Evolutionary conservation across 148 eudicot genomes (phyloP), one percentile per base, ranked within the genome.

Genomic region (Pouteria glomerata): DNA sequence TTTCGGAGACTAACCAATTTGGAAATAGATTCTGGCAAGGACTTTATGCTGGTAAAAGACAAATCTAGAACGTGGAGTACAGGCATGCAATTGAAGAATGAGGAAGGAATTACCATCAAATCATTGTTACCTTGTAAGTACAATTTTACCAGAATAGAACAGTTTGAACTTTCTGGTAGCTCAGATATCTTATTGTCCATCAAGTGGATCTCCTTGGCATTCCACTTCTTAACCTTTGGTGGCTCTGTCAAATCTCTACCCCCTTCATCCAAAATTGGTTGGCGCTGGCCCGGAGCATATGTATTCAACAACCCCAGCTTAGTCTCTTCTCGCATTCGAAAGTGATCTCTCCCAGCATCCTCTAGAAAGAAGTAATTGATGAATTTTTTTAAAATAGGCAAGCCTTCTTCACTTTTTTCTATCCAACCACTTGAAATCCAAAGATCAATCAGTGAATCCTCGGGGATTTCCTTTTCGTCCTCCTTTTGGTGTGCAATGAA

Each of bases 1-100:
- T 57, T 48, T 58, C 44, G 21, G 12, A 74, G 71, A 8, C 8
- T 39, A 39, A 39, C 44, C 44, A 39, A 39, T 39, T 52, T 67
- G 21, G 39, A 67, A 68, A 68, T 50, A 33, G 71, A 68, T 52
- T 53, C 2, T 8, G 71, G 71, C 71, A 68, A 68, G 42, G 59
- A 23, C 23, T 51, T 52, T 50, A 52, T 48, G 71, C 71, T 68
- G 24, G 71, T 68, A 52, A 31, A 21, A 1, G 71, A 68, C 26
- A 68, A 51, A 50, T 68, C 59, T 12, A 68, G 59, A 48, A 68
- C 44, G 30, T 19, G 41, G 52, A 68, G 71, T 15, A 31, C 15
- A 16, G 71, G 59, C 55, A 31, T 68, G 39, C 14, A 7, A 42
- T 50, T 26, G 51, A 68, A 68, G 59, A 68, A 51, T 18, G 34